Evolutionary conservation across 2,329 filamentous ascomycete genomes (phyloP), one percentile per base, ranked within the genome.

Genomic region (Dactylonectria estremocensis): DNA sequence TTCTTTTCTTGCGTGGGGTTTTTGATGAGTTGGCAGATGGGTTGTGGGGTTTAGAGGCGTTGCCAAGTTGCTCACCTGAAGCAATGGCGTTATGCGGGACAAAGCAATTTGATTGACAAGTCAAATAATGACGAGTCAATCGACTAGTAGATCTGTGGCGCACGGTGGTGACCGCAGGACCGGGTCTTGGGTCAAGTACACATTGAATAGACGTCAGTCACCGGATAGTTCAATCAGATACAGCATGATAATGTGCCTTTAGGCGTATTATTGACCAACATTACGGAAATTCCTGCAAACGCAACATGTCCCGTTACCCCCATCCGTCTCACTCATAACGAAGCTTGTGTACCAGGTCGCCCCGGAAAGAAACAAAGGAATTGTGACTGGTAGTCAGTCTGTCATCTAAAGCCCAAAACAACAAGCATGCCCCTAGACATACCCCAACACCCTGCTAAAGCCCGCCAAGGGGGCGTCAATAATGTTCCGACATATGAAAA

Each of bases 391-490:
- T 33, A 31, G n/a, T 14, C 50, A 31, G n/a, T 14, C 50, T 18
- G 31, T 9, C 31, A 20, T 35, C n/a, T 22, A 53, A 11, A 53
- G 8, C 28, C 50, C 11, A 53, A 53, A 53, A 35, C 16, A 53
- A 10, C 50, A 53, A 52, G 28, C 28, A 35, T 13, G 50, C 8
- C 40, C 40, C 40, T 43, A 14, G 14, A 43, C 50, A 35, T 22
- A 46, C 60, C 60, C 54, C 56, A 63, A 63, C 60, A 43, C 52
- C 60, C 53, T 63, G 53, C 60, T 31, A 52, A 63, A 63, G 60
- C 53, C 60, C 60, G 18, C 3, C 43, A 22, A 31, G 50, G 53
- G 57, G 57, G 53, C 45, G 60, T 55, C 53, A 56, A 22, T 35
- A 49, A 54, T 52, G 35, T 53, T 20, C 43, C 18, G 31, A 57